Conservation (phyloP, 1,139 yeast genomes). For the Candida gigantensis region DNA sequence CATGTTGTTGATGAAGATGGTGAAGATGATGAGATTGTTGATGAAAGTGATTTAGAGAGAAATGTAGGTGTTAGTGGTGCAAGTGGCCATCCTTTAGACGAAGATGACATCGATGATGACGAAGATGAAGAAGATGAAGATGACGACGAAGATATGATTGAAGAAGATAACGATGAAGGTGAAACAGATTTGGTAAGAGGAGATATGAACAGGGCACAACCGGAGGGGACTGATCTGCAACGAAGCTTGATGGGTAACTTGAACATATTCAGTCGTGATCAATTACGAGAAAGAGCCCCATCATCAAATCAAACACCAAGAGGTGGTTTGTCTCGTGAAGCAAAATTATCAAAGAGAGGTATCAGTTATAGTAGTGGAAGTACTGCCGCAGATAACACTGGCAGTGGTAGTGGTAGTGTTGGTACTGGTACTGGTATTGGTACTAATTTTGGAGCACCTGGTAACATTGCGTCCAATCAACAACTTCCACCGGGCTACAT, state of each 20-base stretch:
- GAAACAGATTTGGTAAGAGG: background rate
- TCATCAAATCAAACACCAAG: background rate
- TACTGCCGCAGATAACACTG: no score
- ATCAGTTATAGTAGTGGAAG: background rate
- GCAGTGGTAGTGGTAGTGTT: background rate
- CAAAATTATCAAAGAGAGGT: background rate
- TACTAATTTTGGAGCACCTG: no score
- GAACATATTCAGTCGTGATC: background rate
- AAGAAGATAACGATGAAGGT: conserved; percentile 1
- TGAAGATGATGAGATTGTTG: conserved; percentile 19
- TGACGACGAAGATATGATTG: conserved; percentile 7
- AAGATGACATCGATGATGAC: conserved; percentile 11
- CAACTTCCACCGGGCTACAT: no score
- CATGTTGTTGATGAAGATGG: background rate
- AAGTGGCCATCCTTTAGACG: conserved; percentile 12
- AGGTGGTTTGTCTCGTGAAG: background rate
- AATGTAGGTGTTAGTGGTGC: conserved; percentile 8
- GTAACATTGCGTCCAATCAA: no score
- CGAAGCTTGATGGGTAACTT: no score
- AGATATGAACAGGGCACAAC: background rate
- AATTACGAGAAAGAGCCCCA: background rate
- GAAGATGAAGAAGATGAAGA: conserved; percentile 12
- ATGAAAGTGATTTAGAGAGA: conserved; percentile 21
- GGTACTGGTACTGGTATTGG: background rate
- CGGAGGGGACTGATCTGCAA: background rate